phyloP scores from a whole-genome alignment of 2,329 filamentous ascomycete genomes.

The Paramyrothecium roridum region DNA sequence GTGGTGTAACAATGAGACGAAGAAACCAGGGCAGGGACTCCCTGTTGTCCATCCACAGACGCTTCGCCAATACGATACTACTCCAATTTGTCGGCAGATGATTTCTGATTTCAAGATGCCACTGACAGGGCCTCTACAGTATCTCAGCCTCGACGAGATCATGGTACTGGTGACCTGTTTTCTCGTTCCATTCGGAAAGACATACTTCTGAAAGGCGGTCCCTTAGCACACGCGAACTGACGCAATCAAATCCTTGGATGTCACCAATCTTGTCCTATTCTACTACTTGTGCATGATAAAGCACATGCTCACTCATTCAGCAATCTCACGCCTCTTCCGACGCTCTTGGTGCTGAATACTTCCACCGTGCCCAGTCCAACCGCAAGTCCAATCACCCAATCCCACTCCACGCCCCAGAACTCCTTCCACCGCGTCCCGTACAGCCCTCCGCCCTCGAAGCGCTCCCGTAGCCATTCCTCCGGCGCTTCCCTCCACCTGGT shows the following conservation, averaged over 20 bases:
- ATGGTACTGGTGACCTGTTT: too few species aligned
- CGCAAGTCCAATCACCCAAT: constrained; percentile 70
- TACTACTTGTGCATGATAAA: background rate
- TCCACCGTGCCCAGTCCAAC: constrained; percentile 69
- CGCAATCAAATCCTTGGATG: too few species aligned
- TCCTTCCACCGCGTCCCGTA: constrained; percentile 56
- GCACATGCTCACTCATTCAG: constrained; percentile 21
- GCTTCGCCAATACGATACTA: too few species aligned
- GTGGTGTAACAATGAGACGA: background rate
- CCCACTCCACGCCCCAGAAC: constrained; percentile 67
- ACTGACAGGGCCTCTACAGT: too few species aligned
- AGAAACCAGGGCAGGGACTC: background rate
- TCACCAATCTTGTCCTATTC: background rate
- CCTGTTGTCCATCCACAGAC: background rate
- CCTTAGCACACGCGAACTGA: background rate
- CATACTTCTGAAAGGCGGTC: background rate
- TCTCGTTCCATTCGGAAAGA: background rate
- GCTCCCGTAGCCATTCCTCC: constrained; percentile 58
- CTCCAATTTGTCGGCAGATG: too few species aligned
- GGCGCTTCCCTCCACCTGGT: constrained; percentile 62
- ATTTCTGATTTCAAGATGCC: too few species aligned
- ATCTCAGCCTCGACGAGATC: too few species aligned
- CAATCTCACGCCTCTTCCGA: constrained; percentile 63
- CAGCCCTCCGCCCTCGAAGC: constrained; percentile 64
- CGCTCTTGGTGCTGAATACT: constrained; percentile 70